Evolutionary conservation across 371 early-diverging fungal genomes (phyloP).

Genomic region (Syncephalastrum racemosum): DNA sequence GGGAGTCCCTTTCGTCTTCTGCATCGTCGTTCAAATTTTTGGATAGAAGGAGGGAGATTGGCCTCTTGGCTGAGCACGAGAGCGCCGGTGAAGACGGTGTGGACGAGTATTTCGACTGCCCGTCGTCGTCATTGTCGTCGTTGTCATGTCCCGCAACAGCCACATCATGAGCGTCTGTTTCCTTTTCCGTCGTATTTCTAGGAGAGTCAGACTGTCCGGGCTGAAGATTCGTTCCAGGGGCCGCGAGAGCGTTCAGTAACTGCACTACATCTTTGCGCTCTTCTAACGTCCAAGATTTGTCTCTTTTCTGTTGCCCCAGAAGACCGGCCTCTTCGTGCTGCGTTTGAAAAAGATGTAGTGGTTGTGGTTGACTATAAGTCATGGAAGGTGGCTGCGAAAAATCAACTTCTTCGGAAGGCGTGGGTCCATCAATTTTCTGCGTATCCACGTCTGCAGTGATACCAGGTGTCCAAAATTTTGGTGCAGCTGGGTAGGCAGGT

Average conservation of each 20-base stretch:
- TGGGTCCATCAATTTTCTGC: slow-evolving; percentile 6
- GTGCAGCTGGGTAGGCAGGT: neutral
- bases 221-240: slow-evolving; percentile 8
- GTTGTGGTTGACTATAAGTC: slow-evolving; percentile 15
- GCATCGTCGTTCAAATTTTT: slow-evolving; percentile 2
- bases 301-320: slow-evolving; percentile 3
- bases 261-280: slow-evolving; percentile 27
- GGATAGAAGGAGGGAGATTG: no score
- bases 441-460: slow-evolving; percentile 3
- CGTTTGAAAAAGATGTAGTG: slow-evolving; percentile 25
- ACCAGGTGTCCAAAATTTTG: slow-evolving; percentile 18
- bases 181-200: neutral
- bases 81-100: neutral
- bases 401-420: slow-evolving; percentile 21
- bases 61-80: no score
- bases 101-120: neutral
- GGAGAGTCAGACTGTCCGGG: neutral
- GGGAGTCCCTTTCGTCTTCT: slow-evolving; percentile 12
- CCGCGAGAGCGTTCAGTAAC: slow-evolving; percentile 40
- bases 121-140: neutral
- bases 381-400: slow-evolving; percentile 7
- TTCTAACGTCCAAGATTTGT: slow-evolving; percentile 17
- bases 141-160: neutral
- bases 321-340: slow-evolving; percentile 9
- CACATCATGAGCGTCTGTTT: neutral